Evolutionary conservation across 495 filamentous ascomycete genomes (phyloP), one percentile per base, ranked within the genome.

Genomic region (Penicillium salamii): DNA sequence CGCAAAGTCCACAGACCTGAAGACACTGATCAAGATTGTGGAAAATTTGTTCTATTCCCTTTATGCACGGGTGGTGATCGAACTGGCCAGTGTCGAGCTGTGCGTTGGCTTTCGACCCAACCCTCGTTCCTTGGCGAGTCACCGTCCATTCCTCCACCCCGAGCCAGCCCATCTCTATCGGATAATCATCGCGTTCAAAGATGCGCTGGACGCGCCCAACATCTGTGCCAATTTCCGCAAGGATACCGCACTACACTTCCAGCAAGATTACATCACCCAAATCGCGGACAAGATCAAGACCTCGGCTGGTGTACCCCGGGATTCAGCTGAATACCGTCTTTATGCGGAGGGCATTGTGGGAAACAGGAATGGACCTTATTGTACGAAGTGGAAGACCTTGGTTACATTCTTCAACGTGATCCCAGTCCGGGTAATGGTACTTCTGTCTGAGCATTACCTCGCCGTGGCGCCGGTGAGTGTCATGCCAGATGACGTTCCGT

Each of bases 391-490:
- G 72, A 19, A 26, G n/a, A 24, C 24, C 7, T 51, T 66, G 9
- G 51, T 59, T 14, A 42, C 59, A 3, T 42, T 61, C 23, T 68
- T 68, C 23, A 39, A 59, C 5, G 46, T 60, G 35, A 59, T 70
- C 8, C 55, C 65, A 0, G 33, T 35, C 2, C 54, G 69, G 31
- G 32, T 64, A 12, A 51, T 73, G n/a, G 40, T 54, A 0, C n/a
- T 60, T 6, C 49, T 67, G 19, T 68, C 69, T 1, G 66, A 74
- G 55, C 71, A 65, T 31, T 76, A 69, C 42, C 54, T 69, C 35
- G 39, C 60, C 0, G 43, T 65, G 5, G 14, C 46, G 3, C 64
- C 68, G 4, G 53, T 53, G 29, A 21, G 18, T 20, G 40, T 42
- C 2, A 46, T 53, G 1, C 43, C 49, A 3, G 26, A 54, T 8